Evolutionary conservation across 2,329 filamentous ascomycete genomes (phyloP), one percentile per base, ranked within the genome.

Genomic region (Penicillium palitans): DNA sequence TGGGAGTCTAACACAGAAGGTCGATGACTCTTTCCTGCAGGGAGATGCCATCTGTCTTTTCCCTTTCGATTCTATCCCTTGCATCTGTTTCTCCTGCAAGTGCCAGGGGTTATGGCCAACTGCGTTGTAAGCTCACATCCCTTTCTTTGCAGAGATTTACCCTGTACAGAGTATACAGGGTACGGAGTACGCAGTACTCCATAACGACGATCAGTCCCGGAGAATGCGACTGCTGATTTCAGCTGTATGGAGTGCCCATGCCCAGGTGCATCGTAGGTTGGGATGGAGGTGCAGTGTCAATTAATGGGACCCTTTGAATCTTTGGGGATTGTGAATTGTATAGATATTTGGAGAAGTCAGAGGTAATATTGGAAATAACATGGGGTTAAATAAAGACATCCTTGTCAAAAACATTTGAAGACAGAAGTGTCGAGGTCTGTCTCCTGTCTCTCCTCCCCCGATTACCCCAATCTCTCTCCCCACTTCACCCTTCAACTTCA

Each of bases 31-130:
- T 33, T 50, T 50, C 15, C 25, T 41, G 25, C 49, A 52, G 35
- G 47, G 15, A 48, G 35, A 41, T 35, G 19, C 50, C 29, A 53
- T 41, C 42, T 54, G 50, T 54, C 35, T 46, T 52, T 46, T 42
- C 9, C 17, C 10, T 31, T 15, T 8, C n/a, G 8, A 19, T 39
- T 9, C 19, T 46, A 46, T 41, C 55, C 55, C 55, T 58, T 58
- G 55, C 55, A 24, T 57, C 35, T 19, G 17, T 45, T 19, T 39
- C 12, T 27, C 24, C 33, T 55, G 44, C 35, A 42, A 39, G 55
- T 54, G 49, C 50, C 44, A 58, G 41, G 46, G 47, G 39, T n/a
- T 12, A 27, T 10, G 21, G 19, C 40, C 40, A 57, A 40, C 42
- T 29, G 25, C 12, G 2, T 9, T 49, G 8, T 6, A 27, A 12